phyloP scores from a whole-genome alignment of 2,329 filamentous ascomycete genomes.

The Monilinia aucupariae region DNA sequence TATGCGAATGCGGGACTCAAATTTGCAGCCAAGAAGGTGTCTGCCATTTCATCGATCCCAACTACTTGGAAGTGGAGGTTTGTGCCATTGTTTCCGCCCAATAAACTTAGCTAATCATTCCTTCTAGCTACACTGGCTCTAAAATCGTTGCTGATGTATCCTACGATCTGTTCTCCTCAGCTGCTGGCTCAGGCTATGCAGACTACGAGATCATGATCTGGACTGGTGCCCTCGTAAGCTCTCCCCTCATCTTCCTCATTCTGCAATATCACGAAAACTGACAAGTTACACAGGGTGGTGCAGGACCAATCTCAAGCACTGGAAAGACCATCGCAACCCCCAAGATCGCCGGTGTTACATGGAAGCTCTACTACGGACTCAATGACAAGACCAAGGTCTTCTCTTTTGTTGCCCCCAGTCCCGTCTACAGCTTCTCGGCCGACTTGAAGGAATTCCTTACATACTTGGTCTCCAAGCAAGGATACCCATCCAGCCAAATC shows the following conservation, averaged over 20 bases:
- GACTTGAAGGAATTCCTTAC: conserved; percentile 54
- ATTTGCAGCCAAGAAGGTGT: conserved; percentile 38
- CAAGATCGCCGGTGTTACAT: conserved; percentile 49
- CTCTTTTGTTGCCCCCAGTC: conserved; percentile 48
- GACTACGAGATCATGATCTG: conserved; percentile 64
- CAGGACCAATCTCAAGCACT: conserved; percentile 50
- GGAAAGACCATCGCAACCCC: conserved; percentile 49
- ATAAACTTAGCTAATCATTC: background rate
- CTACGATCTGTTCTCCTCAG: conserved; percentile 56
- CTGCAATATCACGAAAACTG: background rate
- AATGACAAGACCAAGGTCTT: conserved; percentile 57
- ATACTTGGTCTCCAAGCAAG: conserved; percentile 48
- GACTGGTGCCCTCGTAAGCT: conserved; percentile 43
- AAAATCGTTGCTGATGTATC: conserved; percentile 52
- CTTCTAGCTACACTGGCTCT: conserved; percentile 42
- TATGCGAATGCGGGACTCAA: conserved; percentile 39
- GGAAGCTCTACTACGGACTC: conserved; percentile 55
- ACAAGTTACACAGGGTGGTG: conserved; percentile 40
- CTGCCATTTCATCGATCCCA: conserved; percentile 36
- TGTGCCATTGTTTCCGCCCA: conserved; percentile 15
- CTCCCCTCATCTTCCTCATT: background rate
- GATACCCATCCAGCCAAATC: conserved; percentile 46
- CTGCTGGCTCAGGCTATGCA: conserved; percentile 42
- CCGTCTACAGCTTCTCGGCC: conserved; percentile 48
- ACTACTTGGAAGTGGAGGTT: conserved; percentile 40